Base-by-base conservation (phyloP, 345 rosid species). In the Boechera stricta region DNA sequence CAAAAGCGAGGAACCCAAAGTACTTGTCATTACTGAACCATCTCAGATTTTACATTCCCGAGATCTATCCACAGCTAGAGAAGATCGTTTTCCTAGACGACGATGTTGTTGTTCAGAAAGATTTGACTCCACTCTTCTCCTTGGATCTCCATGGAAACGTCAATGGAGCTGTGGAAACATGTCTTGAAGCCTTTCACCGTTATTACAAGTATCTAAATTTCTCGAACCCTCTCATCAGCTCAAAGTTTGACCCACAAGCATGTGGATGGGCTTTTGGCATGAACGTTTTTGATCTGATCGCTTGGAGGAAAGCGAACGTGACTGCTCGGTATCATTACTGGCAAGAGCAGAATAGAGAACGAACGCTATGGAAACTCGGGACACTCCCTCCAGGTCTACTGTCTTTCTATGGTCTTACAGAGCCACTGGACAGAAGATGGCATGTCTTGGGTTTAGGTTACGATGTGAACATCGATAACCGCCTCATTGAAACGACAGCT, bases 211-310 rank as follows among this genome's bases (percentile, higher is more conserved):
- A 92, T 83, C 90, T 93, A 39, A 95, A 95, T 71, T 95, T 95
- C 84, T 95, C 99, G 4, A 91, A 90, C 80, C 90, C 96, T 6
- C 76, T 87, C 56, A 89, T 95, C 78, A 91, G 98, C 91, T 89
- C 96, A 5, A 95, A 92, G 88, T 87, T 95, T 38, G 99, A 95
- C 72, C 99, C 97, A 0, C 99, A 92, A 79, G 96, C 98, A 64
- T 95, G 99, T 72, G 98, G 96, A 36, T 95, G 99, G 99, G 99
- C 99, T 3, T 95, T 92, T 55, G 99, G 99, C 21, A 89, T 92
- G 99, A 95, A 95, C 67, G 84, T 89, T 55, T 92, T 95, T 52
- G 97, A 95, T 75, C 78, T 95, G 74, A 76, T 95, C 47, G 91
- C 91, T 0, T 95, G 99, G 99, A 91, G 91, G 82, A 95, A 88